These are phyloP conservation scores for Cordyceps farinosa DNA, from an alignment of 2,329 filamentous ascomycete genomes.

Conservation along the genomic window DNA sequence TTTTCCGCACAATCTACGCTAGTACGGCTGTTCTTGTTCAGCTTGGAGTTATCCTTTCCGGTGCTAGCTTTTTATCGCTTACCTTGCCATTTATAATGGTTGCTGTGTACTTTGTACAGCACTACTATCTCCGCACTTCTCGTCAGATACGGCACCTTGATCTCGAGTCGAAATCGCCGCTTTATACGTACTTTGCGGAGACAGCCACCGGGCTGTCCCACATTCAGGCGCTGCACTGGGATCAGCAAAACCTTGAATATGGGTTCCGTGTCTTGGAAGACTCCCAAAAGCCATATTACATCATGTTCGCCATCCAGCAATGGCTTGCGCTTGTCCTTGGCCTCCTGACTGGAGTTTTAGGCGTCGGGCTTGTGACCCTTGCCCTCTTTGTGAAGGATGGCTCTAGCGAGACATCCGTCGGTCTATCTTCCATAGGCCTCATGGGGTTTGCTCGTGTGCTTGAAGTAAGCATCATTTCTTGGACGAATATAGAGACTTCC, in stretches of 20 bases:
- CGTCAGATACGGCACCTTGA: conserved; percentile 22
- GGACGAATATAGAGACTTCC: no score
- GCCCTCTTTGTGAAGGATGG: no score
- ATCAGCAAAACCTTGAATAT: conserved; percentile 21
- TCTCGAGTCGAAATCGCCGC: conserved; percentile 29
- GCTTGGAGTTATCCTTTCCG: not conserved
- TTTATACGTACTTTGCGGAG: conserved; percentile 28
- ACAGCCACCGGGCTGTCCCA: conserved; percentile 23
- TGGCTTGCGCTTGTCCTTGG: conserved; percentile 17
- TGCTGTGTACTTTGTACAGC: conserved; percentile 26
- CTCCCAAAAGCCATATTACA: conserved; percentile 33
- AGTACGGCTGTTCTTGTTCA: not conserved
- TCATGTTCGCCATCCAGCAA: conserved; percentile 45
- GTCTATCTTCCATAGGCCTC: no score
- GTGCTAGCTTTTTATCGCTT: conserved; percentile 23
- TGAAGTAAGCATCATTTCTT: no score
- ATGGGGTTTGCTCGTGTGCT: no score
- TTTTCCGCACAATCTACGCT: not conserved
- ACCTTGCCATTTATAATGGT: conserved; percentile 38
- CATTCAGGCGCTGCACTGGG: conserved; percentile 36
- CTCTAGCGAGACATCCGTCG: no score
- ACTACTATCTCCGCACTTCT: conserved; percentile 31
- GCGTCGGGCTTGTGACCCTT: no score
- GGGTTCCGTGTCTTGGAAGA: conserved; percentile 30
- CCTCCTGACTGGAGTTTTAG: no score